Conservation (phyloP, 495 filamentous ascomycete species). For the Collariella sp. region DNA sequence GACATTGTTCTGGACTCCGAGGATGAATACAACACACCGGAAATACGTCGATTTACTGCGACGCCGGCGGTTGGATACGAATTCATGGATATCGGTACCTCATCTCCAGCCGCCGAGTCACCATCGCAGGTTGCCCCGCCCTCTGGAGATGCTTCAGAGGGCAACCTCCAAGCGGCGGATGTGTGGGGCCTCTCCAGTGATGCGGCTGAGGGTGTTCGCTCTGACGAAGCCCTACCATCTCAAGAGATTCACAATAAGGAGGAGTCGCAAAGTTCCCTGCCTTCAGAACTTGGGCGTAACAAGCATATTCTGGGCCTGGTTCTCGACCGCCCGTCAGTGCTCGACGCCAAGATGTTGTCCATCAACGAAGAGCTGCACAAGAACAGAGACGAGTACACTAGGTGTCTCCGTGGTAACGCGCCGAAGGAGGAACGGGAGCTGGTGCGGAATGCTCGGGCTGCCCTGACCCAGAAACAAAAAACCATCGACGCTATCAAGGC, state of each 20-base stretch:
- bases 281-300: constrained; percentile 21
- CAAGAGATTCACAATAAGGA: background rate
- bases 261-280: constrained; percentile 9
- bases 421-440: constrained; percentile 26
- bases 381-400: constrained; percentile 30
- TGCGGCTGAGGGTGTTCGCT: background rate
- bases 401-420: constrained; percentile 24
- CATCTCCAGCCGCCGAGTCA: background rate
- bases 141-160: background rate
- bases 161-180: background rate
- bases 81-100: constrained; percentile 7
- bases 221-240: background rate
- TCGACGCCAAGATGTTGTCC: constrained; percentile 23
- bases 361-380: constrained; percentile 23
- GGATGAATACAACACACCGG: constrained; percentile 35
- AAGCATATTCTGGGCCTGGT: constrained; percentile 27
- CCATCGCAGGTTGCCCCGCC: background rate
- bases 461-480: constrained; percentile 25
- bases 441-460: constrained; percentile 30
- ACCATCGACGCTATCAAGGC: constrained; percentile 23
- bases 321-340: constrained; percentile 20
- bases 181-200: background rate
- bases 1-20: constrained; percentile 43
- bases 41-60: constrained; percentile 13
- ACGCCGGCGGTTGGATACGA: background rate